Conservation (phyloP, 495 filamentous ascomycete genomes). For the Hypomontagnella monticulosa region DNA sequence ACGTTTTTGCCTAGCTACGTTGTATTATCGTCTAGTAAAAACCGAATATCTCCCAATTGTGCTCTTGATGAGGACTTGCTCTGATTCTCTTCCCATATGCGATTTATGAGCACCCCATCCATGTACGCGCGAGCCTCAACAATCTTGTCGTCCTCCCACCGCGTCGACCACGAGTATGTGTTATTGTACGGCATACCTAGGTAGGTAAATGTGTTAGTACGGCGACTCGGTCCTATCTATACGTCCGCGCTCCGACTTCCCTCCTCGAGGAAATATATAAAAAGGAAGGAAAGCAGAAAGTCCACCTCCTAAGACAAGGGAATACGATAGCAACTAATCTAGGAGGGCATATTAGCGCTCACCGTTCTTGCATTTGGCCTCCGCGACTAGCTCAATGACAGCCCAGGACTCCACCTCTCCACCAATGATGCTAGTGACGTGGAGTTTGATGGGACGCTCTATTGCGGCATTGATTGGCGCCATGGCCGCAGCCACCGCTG, state of each 20-base stretch:
- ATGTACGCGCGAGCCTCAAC: slow-evolving; percentile 20
- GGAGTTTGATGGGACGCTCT: slow-evolving; percentile 9
- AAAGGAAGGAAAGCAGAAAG: neutral
- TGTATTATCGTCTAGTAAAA: neutral
- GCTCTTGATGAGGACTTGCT: neutral
- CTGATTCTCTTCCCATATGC: slow-evolving; percentile 7
- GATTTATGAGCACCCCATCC: slow-evolving; percentile 14
- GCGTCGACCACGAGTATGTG: slow-evolving; percentile 16
- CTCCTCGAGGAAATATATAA: neutral
- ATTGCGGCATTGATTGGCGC: neutral
- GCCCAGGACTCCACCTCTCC: slow-evolving; percentile 20
- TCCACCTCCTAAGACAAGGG: neutral
- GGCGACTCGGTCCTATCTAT: too few species aligned
- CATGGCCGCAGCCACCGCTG: neutral
- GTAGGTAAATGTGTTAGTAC: neutral
- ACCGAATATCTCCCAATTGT: neutral
- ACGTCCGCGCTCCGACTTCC: neutral
- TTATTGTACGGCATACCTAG: slow-evolving; percentile 10
- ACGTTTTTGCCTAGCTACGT: neutral
- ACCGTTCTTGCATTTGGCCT: slow-evolving; percentile 23
- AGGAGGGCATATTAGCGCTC: neutral
- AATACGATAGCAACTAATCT: too few species aligned
- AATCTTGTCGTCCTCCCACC: slow-evolving; percentile 20
- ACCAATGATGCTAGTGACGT: slow-evolving; percentile 7
- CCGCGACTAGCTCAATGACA: slow-evolving; percentile 15